Evolutionary conservation across 164 flowering plant genomes (phyloP).

Genomic region (Stephania cephalantha): DNA sequence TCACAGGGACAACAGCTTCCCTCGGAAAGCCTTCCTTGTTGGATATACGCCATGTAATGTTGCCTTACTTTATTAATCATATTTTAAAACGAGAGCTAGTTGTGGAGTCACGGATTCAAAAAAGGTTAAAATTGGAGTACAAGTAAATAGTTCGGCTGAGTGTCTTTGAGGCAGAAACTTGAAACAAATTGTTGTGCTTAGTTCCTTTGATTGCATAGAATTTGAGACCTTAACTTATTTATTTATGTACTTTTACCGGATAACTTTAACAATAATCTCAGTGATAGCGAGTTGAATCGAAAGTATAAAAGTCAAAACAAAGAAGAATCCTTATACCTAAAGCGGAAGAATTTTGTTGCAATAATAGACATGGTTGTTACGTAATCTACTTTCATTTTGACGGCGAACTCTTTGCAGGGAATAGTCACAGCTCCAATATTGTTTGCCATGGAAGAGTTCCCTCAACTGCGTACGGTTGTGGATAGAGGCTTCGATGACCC

Average conservation of each 20-base stretch:
- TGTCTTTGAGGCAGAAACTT: background rate
- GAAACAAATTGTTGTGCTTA: background rate
- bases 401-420: conserved; percentile 34
- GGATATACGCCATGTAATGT: conserved; percentile 84
- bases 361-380: background rate
- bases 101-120: background rate
- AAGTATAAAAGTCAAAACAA: too few species aligned
- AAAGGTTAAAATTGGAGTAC: too few species aligned
- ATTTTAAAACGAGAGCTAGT: background rate
- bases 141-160: background rate
- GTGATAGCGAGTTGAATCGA: background rate
- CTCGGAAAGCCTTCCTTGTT: conserved; percentile 95
- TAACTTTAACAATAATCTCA: background rate
- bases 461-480: conserved; percentile 62
- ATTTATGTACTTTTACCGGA: background rate
- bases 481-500: conserved; percentile 66
- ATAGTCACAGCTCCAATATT: conserved; percentile 88
- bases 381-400: background rate
- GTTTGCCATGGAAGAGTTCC: conserved; percentile 92
- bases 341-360: too few species aligned
- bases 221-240: background rate
- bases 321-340: too few species aligned
- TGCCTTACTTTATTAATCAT: background rate
- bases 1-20: conserved; percentile 91
- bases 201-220: background rate